Conservation (phyloP, 768 basidiomycete species). For the Leccinum olivaceopallidum region DNA sequence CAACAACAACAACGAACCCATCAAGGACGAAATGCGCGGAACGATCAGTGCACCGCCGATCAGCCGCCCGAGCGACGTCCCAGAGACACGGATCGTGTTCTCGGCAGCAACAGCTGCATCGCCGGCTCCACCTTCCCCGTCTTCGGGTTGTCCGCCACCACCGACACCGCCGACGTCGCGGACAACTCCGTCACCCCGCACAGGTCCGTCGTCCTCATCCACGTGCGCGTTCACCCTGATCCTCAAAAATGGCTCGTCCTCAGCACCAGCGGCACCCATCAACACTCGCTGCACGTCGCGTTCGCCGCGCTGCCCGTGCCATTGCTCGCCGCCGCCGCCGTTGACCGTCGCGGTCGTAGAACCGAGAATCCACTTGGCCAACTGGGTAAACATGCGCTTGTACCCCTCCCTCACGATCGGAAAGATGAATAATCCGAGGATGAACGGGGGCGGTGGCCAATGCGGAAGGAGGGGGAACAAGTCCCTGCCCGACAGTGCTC, state of each 20-base stretch:
- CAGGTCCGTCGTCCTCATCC: slow-evolving; percentile 27
- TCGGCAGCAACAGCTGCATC: slow-evolving; percentile 54
- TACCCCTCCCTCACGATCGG: slow-evolving; percentile 51
- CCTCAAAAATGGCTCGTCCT: slow-evolving; percentile 33
- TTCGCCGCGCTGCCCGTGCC: slow-evolving; percentile 17
- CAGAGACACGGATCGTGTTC: slow-evolving; percentile 56
- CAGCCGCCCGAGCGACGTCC: slow-evolving; percentile 61
- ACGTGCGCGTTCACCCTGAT: slow-evolving; percentile 36
- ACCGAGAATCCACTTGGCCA: slow-evolving; percentile 48
- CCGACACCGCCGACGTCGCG: background rate
- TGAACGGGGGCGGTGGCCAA: slow-evolving; percentile 64
- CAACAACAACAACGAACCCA: slow-evolving; percentile 61
- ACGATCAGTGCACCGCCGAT: slow-evolving; percentile 70
- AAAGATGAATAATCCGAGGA: slow-evolving; percentile 53
- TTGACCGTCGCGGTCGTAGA: slow-evolving; percentile 15
- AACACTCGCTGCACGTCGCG: slow-evolving; percentile 24
- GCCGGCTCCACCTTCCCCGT: slow-evolving; percentile 12
- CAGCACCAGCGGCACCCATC: slow-evolving; percentile 23
- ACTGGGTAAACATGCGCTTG: slow-evolving; percentile 37
- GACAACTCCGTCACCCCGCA: background rate
- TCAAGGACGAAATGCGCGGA: slow-evolving; percentile 62
- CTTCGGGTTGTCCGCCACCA: slow-evolving; percentile 11
- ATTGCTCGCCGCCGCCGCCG: slow-evolving; percentile 5
- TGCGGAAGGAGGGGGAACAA: slow-evolving; percentile 31
- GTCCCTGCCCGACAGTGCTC: slow-evolving; percentile 9